Evolutionary conservation across 805 yeast species (phyloP).

Genomic region (Myxozyma mucilagina): DNA sequence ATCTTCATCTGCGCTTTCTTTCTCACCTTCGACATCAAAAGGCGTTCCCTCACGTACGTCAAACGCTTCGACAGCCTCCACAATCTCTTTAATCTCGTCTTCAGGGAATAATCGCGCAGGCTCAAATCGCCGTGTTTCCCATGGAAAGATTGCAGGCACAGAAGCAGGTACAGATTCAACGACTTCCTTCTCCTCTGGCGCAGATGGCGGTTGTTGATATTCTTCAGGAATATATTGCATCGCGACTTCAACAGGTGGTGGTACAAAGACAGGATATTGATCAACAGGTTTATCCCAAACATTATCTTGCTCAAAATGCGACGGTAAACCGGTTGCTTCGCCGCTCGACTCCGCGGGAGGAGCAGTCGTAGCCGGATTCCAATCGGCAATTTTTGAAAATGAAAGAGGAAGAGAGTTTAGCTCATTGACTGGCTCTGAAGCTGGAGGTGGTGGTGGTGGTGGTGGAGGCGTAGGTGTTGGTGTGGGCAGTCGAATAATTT

Average conservation of each 20-base stretch:
- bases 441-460: not conserved
- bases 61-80: not conserved
- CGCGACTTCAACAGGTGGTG: constrained; percentile 16
- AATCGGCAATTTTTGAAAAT: constrained; percentile 11
- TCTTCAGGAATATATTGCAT: constrained; percentile 7
- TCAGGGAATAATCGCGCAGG: not conserved
- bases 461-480: not conserved
- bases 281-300: constrained; percentile 24
- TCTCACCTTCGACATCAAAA: constrained; percentile 2
- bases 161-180: constrained; percentile 13
- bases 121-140: not conserved
- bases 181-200: not conserved
- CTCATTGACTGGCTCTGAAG: not conserved
- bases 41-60: not conserved
- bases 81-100: not conserved
- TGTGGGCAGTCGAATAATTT: not conserved
- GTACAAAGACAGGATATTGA: constrained; percentile 17
- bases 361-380: constrained; percentile 25
- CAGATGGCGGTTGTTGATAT: not conserved
- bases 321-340: constrained; percentile 25
- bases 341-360: constrained; percentile 24
- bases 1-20: constrained; percentile 2
- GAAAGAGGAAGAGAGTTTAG: constrained; percentile 5
- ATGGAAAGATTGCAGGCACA: constrained; percentile 3
- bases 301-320: constrained; percentile 15